Percentiles rank a stretch among this genome's conserved stretches.
phyloP scores from a whole-genome alignment of 2,329 filamentous ascomycete genomes.

The Lachnellula occidentalis region DNA sequence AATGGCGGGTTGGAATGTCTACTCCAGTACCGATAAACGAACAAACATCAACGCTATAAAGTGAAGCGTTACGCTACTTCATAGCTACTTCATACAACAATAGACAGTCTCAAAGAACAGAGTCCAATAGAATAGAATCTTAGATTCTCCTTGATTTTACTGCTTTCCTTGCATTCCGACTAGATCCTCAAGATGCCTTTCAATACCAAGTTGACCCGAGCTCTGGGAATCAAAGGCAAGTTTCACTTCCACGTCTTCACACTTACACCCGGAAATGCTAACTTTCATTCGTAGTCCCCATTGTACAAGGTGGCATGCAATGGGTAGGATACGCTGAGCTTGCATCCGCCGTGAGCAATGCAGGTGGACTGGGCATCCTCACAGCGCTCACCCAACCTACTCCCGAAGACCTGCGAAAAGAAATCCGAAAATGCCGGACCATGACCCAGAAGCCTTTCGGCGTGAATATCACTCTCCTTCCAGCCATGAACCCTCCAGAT shows the following conservation, averaged over 20 bases:
- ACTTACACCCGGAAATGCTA: constrained; percentile 5
- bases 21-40: neutral
- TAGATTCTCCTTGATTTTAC: neutral
- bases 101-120: neutral
- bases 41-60: neutral
- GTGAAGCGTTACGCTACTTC: no score
- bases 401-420: constrained; percentile 84
- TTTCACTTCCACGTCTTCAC: neutral
- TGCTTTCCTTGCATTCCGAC: neutral
- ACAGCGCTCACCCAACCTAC: constrained; percentile 89
- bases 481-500: constrained; percentile 82
- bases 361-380: constrained; percentile 77
- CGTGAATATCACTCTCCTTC: constrained; percentile 92
- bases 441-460: constrained; percentile 79
- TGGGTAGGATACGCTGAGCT: constrained; percentile 78
- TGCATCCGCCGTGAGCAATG: constrained; percentile 70
- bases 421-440: constrained; percentile 80
- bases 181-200: constrained; percentile 32
- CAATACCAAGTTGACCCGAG: constrained; percentile 34
- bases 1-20: neutral
- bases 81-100: neutral
- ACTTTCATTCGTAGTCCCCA: constrained; percentile 52
- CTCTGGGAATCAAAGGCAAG: constrained; percentile 37
- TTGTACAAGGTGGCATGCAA: constrained; percentile 86
- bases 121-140: constrained; percentile 11